Base-by-base conservation (phyloP, 495 filamentous ascomycete species). In the Podospora pseudoanserina region DNA sequence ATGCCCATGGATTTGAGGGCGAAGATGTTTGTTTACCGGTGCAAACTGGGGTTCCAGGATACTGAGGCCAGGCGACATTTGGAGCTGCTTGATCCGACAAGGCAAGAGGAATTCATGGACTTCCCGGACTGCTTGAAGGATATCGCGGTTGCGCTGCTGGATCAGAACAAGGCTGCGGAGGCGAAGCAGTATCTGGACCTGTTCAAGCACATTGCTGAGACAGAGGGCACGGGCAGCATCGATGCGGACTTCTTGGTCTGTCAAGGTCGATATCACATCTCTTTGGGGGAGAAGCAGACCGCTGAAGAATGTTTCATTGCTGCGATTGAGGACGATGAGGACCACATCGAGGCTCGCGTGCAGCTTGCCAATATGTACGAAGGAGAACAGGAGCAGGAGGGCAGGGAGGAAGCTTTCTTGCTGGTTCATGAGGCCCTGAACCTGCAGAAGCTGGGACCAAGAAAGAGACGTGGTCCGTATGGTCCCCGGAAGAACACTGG, bases 1-100 rank as follows among this genome's bases (percentile, higher is more conserved):
- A 83, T 99, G 16, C 95, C 95, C 0, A 73, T 92, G 3, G 94
- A 97, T 68, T 75, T 98, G 44, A 87, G 93, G n/a, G 86, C 92
- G 18, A 97, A 93, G 77, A 80, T 99, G 67, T 94, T 92, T 11
- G 73, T 95, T 4, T 96, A 90, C 76, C 86, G 96, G 27, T 76
- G 96, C 44, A 88, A 87, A 60, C 80, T 91, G 70, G 87, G 86
- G 0, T 76, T 93, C 66, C 39, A 49, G 5, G 78, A 88, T 53
- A 79, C 85, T n/a, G 94, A 98, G 80, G 93, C 92, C 20, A 79
- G 91, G 78, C 70, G 65, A 70, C 81, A 80, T 54, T 67, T 80
- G 60, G 66, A 61, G 66, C 87, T 86, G 78, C 81, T 94, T 28
- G 85, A 91, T 34, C 88, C 90, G 0, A 79, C 83, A 9, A 81